phyloP scores from a whole-genome alignment of 2,329 filamentous ascomycete species.

The Neurospora sp. region DNA sequence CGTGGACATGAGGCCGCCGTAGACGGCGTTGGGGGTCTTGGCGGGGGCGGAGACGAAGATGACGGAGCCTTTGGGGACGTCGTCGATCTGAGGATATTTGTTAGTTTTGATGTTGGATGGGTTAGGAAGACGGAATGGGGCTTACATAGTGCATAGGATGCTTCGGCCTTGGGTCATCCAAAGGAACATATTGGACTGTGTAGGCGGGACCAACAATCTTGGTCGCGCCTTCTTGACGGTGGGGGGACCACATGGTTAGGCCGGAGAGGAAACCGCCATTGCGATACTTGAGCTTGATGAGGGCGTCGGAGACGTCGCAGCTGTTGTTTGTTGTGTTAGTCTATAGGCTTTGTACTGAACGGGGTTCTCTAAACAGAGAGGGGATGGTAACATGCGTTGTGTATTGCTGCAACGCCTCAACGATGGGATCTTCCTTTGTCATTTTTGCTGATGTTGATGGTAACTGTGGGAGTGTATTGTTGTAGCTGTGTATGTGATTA shows the following conservation, averaged over 20 bases:
- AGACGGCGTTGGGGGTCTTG: constrained; percentile 38
- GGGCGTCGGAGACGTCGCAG: constrained; percentile 42
- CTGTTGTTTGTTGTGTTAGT: constrained; percentile 17
- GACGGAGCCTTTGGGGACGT: constrained; percentile 34
- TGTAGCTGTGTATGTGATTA: neutral
- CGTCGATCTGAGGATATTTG: constrained; percentile 30
- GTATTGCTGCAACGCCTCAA: constrained; percentile 24
- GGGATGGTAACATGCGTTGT: constrained; percentile 21
- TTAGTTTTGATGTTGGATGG: too few species aligned
- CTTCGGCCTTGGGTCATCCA: constrained; percentile 36
- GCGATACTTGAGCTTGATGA: constrained; percentile 36
- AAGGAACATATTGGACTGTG: constrained; percentile 41
- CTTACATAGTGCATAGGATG: constrained; percentile 35
- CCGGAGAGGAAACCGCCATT: constrained; percentile 45
- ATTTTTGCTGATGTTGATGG: constrained; percentile 5
- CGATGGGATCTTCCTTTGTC: constrained; percentile 21
- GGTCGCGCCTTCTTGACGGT: constrained; percentile 37
- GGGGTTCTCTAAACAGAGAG: neutral
- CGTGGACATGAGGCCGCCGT: constrained; percentile 44
- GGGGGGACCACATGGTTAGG: constrained; percentile 44
- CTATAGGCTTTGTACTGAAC: neutral
- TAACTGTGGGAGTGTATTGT: neutral
- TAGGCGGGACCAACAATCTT: constrained; percentile 47
- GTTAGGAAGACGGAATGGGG: too few species aligned
- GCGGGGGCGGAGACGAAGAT: constrained; percentile 41